phyloP scores from a whole-genome alignment of 2,329 filamentous ascomycete genomes.

The Colletotrichum shisoi region DNA sequence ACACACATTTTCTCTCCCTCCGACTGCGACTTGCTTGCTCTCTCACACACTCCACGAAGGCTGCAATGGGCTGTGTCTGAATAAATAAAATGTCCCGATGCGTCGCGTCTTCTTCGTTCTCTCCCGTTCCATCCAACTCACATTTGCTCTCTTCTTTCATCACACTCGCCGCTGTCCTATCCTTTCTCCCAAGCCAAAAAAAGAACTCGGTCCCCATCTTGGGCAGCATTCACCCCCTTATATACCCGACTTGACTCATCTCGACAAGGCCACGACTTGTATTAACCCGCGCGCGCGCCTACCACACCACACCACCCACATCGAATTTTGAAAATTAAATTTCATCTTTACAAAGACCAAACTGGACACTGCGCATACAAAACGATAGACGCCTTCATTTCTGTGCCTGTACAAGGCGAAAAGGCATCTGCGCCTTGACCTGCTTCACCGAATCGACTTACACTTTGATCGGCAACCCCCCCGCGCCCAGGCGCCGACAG shows the following conservation, averaged over 20 bases:
- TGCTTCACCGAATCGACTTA: constrained; percentile 14
- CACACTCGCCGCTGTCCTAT: constrained; percentile 21
- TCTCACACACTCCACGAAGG: constrained; percentile 18
- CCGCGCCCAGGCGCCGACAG: constrained; percentile 6
- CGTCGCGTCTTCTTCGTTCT: constrained; percentile 25
- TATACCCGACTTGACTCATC: constrained; percentile 39
- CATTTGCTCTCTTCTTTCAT: constrained; percentile 7
- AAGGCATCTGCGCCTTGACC: constrained; percentile 9
- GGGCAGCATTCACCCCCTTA: constrained; percentile 33
- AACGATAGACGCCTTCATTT: constrained; percentile 2
- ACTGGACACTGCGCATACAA: constrained; percentile 18
- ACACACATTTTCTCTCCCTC: constrained; percentile 15
- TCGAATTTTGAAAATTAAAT: constrained; percentile 27
- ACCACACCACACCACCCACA: constrained; percentile 34
- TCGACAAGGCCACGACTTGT: constrained; percentile 30
- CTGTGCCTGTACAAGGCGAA: constrained; percentile 13
- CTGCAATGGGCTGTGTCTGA: constrained; percentile 34
- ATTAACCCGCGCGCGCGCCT: constrained; percentile 28
- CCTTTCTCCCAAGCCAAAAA: constrained; percentile 23
- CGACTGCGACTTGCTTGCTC: constrained; percentile 10
- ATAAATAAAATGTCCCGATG: constrained; percentile 35
- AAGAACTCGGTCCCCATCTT: constrained; percentile 30
- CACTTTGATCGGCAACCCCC: constrained; percentile 22
- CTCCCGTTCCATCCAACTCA: constrained; percentile 24
- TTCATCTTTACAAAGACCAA: constrained; percentile 11